Evolutionary conservation across 768 basidiomycete species (phyloP).

Genomic region (Dendrothele bispora): DNA sequence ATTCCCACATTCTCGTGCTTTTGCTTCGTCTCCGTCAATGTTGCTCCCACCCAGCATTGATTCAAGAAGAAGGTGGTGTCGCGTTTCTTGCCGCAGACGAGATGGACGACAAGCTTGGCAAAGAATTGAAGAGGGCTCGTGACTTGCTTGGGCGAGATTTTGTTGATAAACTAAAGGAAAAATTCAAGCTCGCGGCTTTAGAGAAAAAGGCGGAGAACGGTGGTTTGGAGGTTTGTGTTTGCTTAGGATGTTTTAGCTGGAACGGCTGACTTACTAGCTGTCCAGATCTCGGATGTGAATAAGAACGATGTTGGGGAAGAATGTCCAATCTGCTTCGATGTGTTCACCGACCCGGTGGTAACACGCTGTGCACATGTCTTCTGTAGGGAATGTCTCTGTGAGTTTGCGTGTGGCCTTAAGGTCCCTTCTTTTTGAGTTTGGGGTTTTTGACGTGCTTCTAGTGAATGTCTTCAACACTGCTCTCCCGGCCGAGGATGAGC

Average conservation of each 20-base stretch:
- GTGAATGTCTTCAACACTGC: constrained; percentile 47
- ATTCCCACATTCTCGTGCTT: constrained; percentile 51
- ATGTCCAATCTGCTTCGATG: constrained; percentile 69
- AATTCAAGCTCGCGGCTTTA: constrained; percentile 40
- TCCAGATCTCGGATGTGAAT: no score
- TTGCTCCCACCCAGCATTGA: constrained; percentile 66
- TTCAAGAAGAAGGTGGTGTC: constrained; percentile 54
- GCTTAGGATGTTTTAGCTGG: no score
- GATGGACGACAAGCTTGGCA: constrained; percentile 32
- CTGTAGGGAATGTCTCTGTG: constrained; percentile 60
- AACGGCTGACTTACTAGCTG: no score
- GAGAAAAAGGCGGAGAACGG: constrained; percentile 54
- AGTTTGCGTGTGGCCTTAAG: constrained; percentile 19
- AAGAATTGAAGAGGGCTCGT: constrained; percentile 47
- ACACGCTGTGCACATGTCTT: constrained; percentile 63
- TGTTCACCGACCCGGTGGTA: constrained; percentile 50
- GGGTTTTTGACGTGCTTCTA: constrained; percentile 11
- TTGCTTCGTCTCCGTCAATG: constrained; percentile 62
- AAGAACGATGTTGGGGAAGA: no score
- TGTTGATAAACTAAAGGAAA: constrained; percentile 47
- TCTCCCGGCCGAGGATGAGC: constrained; percentile 29
- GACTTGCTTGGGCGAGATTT: constrained; percentile 45
- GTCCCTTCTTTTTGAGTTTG: neutral
- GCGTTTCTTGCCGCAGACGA: constrained; percentile 46
- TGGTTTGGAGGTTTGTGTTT: constrained; percentile 30